A percentile compares a stretch with the other conserved stretches of the same genome.
phyloP scores from a whole-genome alignment of 306 rosid genomes.

The Gastrolobium villosum region DNA sequence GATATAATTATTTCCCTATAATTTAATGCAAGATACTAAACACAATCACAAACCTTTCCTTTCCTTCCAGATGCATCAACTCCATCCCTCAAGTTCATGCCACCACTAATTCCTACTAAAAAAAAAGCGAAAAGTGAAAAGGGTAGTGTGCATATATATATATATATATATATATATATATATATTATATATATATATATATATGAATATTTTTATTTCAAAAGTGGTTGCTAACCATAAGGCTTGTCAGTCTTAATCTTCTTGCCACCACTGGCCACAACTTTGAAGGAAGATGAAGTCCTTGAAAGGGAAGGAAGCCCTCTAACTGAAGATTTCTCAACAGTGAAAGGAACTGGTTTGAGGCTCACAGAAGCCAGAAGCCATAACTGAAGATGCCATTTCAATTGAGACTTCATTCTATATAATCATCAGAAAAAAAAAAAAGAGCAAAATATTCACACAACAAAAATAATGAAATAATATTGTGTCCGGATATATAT shows the following conservation, averaged over 20 bases:
- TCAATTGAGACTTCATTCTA: too few species aligned
- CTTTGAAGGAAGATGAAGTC: constrained; percentile 65
- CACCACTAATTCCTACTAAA: constrained; percentile 72
- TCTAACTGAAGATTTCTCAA: constrained; percentile 70
- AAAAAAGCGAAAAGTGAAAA: not conserved
- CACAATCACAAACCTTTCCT: constrained; percentile 53
- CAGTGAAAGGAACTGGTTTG: too few species aligned
- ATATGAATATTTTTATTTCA: too few species aligned
- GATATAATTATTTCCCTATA: too few species aligned
- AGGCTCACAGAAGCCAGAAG: too few species aligned
- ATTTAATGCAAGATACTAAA: constrained; percentile 1
- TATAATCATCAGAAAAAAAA: too few species aligned
- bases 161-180: too few species aligned
- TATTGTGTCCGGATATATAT: too few species aligned
- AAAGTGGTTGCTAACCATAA: constrained; percentile 57
- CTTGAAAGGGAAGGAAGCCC: constrained; percentile 86
- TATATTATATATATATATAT: too few species aligned
- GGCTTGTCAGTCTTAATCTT: constrained; percentile 89
- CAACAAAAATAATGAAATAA: too few species aligned
- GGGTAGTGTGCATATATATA: not conserved
- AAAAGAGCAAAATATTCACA: too few species aligned
- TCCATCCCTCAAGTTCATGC: constrained; percentile 80
- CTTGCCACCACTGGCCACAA: constrained; percentile 80
- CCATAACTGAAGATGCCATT: too few species aligned
- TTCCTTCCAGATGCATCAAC: constrained; percentile 95